Conservation (phyloP, 169 alveolate species). For the Plasmodium coatneyi region DNA sequence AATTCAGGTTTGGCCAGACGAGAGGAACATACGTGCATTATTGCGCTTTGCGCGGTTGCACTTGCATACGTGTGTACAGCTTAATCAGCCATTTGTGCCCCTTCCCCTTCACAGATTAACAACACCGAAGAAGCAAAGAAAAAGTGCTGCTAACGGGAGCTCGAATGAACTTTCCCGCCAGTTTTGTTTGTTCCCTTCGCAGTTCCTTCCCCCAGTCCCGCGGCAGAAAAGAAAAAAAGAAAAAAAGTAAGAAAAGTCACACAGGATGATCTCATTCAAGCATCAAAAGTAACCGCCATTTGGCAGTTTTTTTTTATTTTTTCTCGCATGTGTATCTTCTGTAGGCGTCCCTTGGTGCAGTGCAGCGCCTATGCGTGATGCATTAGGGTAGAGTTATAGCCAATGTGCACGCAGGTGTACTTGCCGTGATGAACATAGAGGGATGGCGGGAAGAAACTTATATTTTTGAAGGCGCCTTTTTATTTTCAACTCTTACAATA, state of each 20-base stretch:
- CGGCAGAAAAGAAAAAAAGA: background rate
- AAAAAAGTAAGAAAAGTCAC: background rate
- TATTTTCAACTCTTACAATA: background rate
- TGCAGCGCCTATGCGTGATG: background rate
- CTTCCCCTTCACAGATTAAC: slow-evolving; percentile 20
- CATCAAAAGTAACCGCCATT: background rate
- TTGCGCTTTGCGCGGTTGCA: background rate
- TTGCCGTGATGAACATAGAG: background rate
- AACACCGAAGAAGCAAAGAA: slow-evolving; percentile 49
- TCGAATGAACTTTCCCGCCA: background rate
- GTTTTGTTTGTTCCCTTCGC: background rate
- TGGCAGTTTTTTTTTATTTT: background rate
- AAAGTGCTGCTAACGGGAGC: slow-evolving; percentile 21
- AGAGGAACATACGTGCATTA: background rate
- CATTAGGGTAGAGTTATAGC: background rate
- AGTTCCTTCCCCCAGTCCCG: background rate
- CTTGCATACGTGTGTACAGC: background rate
- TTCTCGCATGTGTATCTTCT: background rate
- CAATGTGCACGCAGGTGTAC: background rate
- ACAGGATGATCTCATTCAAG: background rate
- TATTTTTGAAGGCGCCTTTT: background rate
- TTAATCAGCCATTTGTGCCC: background rate
- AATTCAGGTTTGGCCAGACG: slow-evolving; percentile 40
- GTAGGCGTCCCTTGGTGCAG: background rate
- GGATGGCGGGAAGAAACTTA: background rate